Percentiles rank a stretch among this genome's conserved stretches.
These are phyloP conservation scores for Tolypocladium ophioglossoides DNA, from an alignment of 2,329 filamentous ascomycete species.

Conservation along the genomic window DNA sequence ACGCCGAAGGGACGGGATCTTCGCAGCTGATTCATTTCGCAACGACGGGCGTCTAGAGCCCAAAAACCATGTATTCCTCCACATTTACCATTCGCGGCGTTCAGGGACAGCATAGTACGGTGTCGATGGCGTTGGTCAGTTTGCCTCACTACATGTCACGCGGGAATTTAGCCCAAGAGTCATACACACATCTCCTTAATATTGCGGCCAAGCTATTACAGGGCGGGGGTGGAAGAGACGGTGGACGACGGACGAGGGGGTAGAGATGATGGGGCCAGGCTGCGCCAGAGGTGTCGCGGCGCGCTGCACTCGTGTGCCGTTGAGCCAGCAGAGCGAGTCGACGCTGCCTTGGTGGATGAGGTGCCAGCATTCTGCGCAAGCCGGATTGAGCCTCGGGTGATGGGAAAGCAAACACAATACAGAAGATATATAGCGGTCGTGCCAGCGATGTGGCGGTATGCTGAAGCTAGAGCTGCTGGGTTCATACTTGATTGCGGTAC, in stretches of 20 bases:
- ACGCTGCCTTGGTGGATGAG: background rate
- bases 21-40: slow-evolving; percentile 16
- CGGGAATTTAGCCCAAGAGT: slow-evolving; percentile 23
- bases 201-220: slow-evolving; percentile 6
- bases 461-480: background rate
- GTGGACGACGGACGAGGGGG: background rate
- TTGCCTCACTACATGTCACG: slow-evolving; percentile 24
- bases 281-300: background rate
- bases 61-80: slow-evolving; percentile 35
- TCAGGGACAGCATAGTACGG: slow-evolving; percentile 48
- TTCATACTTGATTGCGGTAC: background rate
- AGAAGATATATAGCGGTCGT: background rate
- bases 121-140: slow-evolving; percentile 42
- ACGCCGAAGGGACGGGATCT: slow-evolving; percentile 10
- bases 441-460: background rate
- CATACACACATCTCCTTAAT: slow-evolving; percentile 28
- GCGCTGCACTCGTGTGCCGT: background rate
- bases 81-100: slow-evolving; percentile 40
- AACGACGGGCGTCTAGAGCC: slow-evolving; percentile 12
- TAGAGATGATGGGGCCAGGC: background rate
- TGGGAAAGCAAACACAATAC: background rate
- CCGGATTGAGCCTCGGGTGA: background rate
- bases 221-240: background rate
- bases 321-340: background rate
- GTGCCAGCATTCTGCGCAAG: background rate